Conservation (phyloP, 2,329 filamentous ascomycete genomes). For the Fusarium sp. region DNA sequence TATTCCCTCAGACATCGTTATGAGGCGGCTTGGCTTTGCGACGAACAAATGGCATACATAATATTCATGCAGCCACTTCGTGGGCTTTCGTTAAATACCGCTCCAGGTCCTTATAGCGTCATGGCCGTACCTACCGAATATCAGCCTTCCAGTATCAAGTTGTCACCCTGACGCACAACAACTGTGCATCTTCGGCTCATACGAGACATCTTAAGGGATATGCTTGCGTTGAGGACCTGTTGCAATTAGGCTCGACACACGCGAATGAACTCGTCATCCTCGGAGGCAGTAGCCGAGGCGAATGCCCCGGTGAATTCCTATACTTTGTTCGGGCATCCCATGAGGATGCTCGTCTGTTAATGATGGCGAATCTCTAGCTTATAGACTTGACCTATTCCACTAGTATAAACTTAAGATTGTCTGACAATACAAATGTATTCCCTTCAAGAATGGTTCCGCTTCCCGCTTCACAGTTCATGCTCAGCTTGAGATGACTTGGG, state of each 20-base stretch:
- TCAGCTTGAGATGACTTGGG: neutral
- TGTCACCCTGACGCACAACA: too few species aligned
- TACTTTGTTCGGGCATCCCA: neutral
- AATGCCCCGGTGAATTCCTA: neutral
- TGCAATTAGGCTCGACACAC: rapidly evolving
- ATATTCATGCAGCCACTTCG: neutral
- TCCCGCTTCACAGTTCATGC: neutral
- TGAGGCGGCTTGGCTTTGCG: neutral
- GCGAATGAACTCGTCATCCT: neutral
- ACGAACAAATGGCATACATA: neutral
- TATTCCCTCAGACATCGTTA: neutral
- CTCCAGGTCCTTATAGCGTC: neutral
- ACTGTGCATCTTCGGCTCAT: neutral
- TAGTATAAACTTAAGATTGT: neutral
- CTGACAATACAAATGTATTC: neutral
- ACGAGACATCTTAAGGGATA: neutral
- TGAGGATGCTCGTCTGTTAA: neutral
- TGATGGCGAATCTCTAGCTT: neutral
- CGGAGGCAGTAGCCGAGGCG: neutral
- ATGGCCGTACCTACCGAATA: neutral
- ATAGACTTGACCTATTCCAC: neutral
- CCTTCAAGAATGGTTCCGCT: neutral
- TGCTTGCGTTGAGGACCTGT: neutral
- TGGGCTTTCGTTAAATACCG: neutral
- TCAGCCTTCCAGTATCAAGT: too few species aligned